These are phyloP conservation scores for Chalciporus chontae DNA, from an alignment of 768 basidiomycete species.

Conservation along the genomic window DNA sequence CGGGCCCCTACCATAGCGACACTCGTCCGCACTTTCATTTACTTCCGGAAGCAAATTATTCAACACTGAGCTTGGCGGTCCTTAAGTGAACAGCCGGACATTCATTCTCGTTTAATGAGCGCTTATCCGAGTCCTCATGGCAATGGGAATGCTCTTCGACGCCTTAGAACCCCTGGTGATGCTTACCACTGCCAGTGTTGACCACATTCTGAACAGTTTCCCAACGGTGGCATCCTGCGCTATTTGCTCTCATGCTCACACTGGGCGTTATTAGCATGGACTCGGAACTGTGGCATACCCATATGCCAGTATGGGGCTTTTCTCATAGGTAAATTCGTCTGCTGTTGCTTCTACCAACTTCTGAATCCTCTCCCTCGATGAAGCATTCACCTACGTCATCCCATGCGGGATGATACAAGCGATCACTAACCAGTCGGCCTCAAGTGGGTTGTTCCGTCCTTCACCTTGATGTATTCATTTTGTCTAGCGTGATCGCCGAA, in stretches of 20 bases:
- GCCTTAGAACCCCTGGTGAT: too few relatives aligned
- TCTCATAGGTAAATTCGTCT: conserved; percentile 38
- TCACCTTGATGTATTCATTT: background rate
- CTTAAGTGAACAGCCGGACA: conserved; percentile 75
- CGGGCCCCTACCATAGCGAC: conserved; percentile 19
- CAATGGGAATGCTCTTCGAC: conserved; percentile 1
- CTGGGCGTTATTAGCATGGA: conserved; percentile 68
- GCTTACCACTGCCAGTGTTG: background rate
- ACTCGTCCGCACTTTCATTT: conserved; percentile 41
- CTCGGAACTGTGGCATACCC: conserved; percentile 70
- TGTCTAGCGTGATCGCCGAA: conserved; percentile 64
- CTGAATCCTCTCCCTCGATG: conserved; percentile 2
- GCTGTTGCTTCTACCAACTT: background rate
- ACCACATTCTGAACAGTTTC: conserved; percentile 46
- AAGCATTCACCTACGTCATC: conserved; percentile 43
- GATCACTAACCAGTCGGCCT: conserved; percentile 78
- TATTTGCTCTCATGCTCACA: conserved; percentile 69
- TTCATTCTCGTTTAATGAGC: conserved; percentile 81
- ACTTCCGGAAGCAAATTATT: conserved; percentile 79
- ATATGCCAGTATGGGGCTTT: conserved; percentile 70
- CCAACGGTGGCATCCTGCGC: conserved; percentile 77
- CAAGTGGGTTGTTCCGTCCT: conserved; percentile 31
- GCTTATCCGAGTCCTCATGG: conserved; percentile 57
- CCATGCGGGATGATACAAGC: conserved; percentile 61
- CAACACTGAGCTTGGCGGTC: conserved; percentile 64